Base-by-base conservation (phyloP, 2,329 filamentous ascomycete species). In the Byssochlamys sp. region DNA sequence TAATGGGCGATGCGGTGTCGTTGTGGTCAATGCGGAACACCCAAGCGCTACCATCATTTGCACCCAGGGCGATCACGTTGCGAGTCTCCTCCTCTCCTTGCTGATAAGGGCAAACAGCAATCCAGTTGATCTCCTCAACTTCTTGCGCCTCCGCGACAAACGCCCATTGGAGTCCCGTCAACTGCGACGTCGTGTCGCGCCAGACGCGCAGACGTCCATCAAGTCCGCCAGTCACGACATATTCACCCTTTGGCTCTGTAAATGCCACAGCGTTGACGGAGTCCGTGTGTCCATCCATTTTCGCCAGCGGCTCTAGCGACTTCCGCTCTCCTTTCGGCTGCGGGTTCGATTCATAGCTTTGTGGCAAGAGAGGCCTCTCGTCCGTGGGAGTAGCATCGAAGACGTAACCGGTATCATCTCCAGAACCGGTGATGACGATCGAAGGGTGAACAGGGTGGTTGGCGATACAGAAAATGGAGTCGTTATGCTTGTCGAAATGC, bases 101-200 rank as follows among this genome's bases (percentile, higher is more conserved):
- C 49, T 11, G 84, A 73, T 60, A 86, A 80, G 91, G 91, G 69
- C 89, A 95, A 0, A 90, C 76, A 0, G 80, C 75, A 33, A 97
- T 75, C 91, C 92, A 99, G 78, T 94, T 95, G 68, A 99, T 87
- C 75, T 97, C 92, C 65, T 95, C 88, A 9, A 96, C 92, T 72
- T 99, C 94, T 67, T 91, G 88, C 2, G 85, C 83, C 68, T 94
- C 89, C 57, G 82, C 88, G 7, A 95, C 73, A 67, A 89, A 88
- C 51, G 81, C 78, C 83, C 83, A 87, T 55, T 79, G 75, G 52
- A 78, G 71, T 60, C 79, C 79, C 25, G 79, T 76, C 39, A 77
- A 71, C 39, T 77, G 71, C 29, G 74, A 62, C 63, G 63, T 76
- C 63, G 67, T 77, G 69, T 69, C 81, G 63, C 82, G 80, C 80